phyloP scores from a whole-genome alignment of 1,284 basidiomycete species.

The Ceratobasidium sp. region DNA sequence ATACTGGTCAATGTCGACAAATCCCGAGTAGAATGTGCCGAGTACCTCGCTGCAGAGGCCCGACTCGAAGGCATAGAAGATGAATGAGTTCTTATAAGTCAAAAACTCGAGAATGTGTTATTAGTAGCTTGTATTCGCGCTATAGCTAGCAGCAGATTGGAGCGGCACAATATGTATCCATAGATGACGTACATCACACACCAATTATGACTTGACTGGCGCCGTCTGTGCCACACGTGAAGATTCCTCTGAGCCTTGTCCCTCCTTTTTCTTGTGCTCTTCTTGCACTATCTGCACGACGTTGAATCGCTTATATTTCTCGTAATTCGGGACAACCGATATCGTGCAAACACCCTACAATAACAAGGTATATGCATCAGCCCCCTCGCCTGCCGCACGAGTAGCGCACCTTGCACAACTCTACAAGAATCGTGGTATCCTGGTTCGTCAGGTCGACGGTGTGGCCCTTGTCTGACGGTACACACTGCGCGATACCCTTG shows the following conservation, averaged over 20 bases:
- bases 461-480: conserved; percentile 61
- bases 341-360: conserved; percentile 71
- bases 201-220: background rate
- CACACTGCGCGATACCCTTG: conserved; percentile 68
- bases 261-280: conserved; percentile 1
- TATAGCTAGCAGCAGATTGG: background rate
- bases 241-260: background rate
- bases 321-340: conserved; percentile 72
- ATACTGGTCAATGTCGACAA: conserved; percentile 73
- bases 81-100: conserved; percentile 59
- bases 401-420: conserved; percentile 73
- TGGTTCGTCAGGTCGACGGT: conserved; percentile 69
- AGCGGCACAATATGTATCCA: background rate
- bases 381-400: conserved; percentile 1
- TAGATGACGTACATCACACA: background rate
- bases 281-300: conserved; percentile 67
- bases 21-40: conserved; percentile 68
- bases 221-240: background rate
- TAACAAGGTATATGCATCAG: conserved; percentile 4
- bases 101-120: background rate
- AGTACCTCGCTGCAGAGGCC: conserved; percentile 65
- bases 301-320: conserved; percentile 72
- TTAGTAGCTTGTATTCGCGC: background rate
- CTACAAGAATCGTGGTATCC: conserved; percentile 72
- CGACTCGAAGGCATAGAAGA: conserved; percentile 56